Conservation (phyloP, 768 basidiomycete species). For the Lactarius sp. region DNA sequence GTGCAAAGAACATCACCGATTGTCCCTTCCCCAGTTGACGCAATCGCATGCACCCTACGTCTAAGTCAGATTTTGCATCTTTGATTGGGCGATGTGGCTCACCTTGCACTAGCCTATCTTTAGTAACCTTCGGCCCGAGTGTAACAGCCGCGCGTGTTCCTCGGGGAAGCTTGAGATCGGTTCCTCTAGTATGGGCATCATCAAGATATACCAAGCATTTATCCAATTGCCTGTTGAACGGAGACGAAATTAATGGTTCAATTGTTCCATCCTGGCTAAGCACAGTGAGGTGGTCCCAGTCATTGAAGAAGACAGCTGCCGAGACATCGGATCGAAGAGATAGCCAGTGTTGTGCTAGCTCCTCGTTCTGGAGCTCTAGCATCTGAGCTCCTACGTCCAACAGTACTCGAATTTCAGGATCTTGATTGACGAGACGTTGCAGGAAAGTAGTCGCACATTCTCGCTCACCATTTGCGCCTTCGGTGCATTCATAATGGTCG, state of each 20-base stretch:
- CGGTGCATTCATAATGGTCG: constrained; percentile 29
- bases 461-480: constrained; percentile 5
- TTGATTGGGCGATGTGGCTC: neutral
- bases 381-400: constrained; percentile 58
- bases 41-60: constrained; percentile 14
- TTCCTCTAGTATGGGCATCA: constrained; percentile 49
- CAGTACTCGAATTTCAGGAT: constrained; percentile 40
- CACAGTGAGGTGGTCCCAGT: constrained; percentile 33
- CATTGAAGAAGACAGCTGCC: constrained; percentile 40
- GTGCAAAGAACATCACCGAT: constrained; percentile 11
- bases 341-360: constrained; percentile 42
- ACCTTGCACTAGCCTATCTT: constrained; percentile 50
- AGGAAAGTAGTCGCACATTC: constrained; percentile 30
- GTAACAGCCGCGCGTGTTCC: constrained; percentile 42
- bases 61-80: neutral
- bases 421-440: constrained; percentile 32
- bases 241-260: constrained; percentile 37
- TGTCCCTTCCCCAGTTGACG: constrained; percentile 8
- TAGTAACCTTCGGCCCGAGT: constrained; percentile 45
- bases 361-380: constrained; percentile 42
- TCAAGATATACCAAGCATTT: constrained; percentile 47
- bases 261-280: constrained; percentile 35
- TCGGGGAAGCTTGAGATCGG: constrained; percentile 45
- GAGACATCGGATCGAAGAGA: constrained; percentile 25
- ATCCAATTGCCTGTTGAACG: constrained; percentile 34